These are phyloP conservation scores for Gossypium trilobum DNA, from an alignment of 441 rosid genomes.

Conservation along the genomic window DNA sequence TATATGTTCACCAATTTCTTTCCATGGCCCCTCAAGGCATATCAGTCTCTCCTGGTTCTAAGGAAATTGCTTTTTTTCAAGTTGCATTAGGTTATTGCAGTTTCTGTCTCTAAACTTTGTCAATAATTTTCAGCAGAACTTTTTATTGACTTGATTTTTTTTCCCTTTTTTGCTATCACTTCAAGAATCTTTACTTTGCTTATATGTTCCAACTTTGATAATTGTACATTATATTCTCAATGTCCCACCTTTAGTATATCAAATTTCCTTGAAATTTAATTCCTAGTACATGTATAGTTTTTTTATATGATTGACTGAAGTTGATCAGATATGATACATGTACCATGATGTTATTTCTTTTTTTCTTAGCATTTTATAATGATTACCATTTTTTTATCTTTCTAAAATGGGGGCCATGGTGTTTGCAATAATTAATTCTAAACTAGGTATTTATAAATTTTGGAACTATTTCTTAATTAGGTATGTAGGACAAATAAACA, in stretches of 20 bases:
- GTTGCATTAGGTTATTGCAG: background rate
- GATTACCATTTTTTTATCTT: background rate
- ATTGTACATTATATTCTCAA: conserved; percentile 10
- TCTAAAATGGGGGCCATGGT: conserved; percentile 2
- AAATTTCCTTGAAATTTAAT: background rate
- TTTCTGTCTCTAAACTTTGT: background rate
- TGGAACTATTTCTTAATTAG: background rate
- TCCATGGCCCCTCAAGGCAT: background rate
- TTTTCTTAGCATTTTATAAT: background rate
- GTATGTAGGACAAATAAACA: background rate
- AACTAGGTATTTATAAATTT: background rate
- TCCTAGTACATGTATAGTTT: background rate
- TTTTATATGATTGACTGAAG: background rate
- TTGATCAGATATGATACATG: background rate
- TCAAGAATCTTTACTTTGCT: conserved; percentile 1
- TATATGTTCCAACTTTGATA: background rate
- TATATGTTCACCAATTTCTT: background rate
- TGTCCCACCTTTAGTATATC: background rate
- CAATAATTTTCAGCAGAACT: background rate
- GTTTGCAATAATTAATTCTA: conserved; percentile 2
- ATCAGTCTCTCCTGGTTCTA: background rate
- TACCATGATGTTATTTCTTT: background rate
- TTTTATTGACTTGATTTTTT: background rate
- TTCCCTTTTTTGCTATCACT: background rate
- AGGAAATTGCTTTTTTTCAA: conserved; percentile 6